These are phyloP conservation scores for Pseudognaphalium luteoalbum DNA, from an alignment of 129 eudicot species.

Conservation along the genomic window DNA sequence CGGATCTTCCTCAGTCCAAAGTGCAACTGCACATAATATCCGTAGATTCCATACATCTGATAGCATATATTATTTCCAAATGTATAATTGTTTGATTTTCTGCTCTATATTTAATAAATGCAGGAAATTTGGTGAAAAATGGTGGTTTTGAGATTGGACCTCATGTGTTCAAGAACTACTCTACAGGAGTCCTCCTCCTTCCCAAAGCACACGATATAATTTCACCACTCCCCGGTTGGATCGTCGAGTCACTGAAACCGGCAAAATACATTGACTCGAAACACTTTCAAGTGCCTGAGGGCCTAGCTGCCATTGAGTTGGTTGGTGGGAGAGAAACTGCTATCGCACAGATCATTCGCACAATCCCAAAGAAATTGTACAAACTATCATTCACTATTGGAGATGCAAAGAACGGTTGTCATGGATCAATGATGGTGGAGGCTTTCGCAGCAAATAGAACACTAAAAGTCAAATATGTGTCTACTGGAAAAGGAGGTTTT, in stretches of 20 bases:
- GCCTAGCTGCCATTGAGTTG: conserved; percentile 62
- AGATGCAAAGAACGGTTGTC: conserved; percentile 67
- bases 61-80: not conserved
- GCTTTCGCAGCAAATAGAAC: conserved; percentile 57
- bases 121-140: conserved; percentile 69
- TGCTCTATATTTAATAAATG: conserved; percentile 12
- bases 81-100: not conserved
- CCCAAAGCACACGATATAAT: conserved; percentile 46
- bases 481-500: conserved; percentile 54
- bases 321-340: conserved; percentile 77
- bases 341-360: conserved; percentile 62
- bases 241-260: conserved; percentile 58
- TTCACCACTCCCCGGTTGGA: conserved; percentile 76
- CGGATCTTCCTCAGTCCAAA: not conserved
- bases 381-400: conserved; percentile 55
- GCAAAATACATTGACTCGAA: conserved; percentile 69
- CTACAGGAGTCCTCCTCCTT: conserved; percentile 69
- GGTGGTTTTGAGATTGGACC: conserved; percentile 82
- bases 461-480: conserved; percentile 38
- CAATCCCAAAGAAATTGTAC: conserved; percentile 45
- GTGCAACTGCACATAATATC: not conserved
- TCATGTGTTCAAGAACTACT: conserved; percentile 64
- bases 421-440: conserved; percentile 65
- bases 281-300: conserved; percentile 67
- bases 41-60: no score